These are phyloP conservation scores for Fusarium paranaense DNA, from an alignment of 2,329 filamentous ascomycete genomes.

Conservation along the genomic window DNA sequence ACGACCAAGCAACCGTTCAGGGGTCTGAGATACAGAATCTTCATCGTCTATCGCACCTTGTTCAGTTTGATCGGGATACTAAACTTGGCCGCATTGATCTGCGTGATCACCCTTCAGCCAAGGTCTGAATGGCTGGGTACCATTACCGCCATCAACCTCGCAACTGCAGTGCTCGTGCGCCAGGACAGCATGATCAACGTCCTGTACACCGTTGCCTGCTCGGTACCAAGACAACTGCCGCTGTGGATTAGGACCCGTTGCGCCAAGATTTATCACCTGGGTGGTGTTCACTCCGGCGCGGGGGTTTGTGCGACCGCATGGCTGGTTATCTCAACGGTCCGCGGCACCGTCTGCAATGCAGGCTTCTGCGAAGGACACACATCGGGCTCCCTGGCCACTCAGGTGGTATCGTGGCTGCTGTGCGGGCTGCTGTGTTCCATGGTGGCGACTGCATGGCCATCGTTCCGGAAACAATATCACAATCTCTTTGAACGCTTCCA, in stretches of 20 bases:
- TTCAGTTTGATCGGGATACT: constrained; percentile 64
- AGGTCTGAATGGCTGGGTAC: constrained; percentile 54
- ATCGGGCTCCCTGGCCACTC: constrained; percentile 54
- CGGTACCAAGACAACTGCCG: constrained; percentile 58
- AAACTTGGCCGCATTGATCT: constrained; percentile 62
- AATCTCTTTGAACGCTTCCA: constrained; percentile 78
- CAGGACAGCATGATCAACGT: constrained; percentile 66
- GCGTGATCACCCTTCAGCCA: constrained; percentile 52
- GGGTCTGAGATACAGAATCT: constrained; percentile 57
- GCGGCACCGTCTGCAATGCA: constrained; percentile 52
- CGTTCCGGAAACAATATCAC: constrained; percentile 71
- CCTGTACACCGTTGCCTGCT: constrained; percentile 60
- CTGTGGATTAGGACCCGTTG: constrained; percentile 60
- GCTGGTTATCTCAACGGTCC: constrained; percentile 58
- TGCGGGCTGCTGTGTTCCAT: constrained; percentile 69
- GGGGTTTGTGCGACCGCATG: constrained; percentile 62
- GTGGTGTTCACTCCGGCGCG: constrained; percentile 63
- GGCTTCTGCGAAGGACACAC: constrained; percentile 43
- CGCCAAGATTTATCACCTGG: constrained; percentile 65
- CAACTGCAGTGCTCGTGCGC: constrained; percentile 62
- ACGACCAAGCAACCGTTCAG: constrained; percentile 52
- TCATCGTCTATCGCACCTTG: constrained; percentile 67
- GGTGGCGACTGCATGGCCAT: constrained; percentile 72
- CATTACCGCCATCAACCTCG: constrained; percentile 61
- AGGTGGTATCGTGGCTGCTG: constrained; percentile 68